phyloP scores from a whole-genome alignment of 2,329 filamentous ascomycete genomes.

The Alternaria consortialis region DNA sequence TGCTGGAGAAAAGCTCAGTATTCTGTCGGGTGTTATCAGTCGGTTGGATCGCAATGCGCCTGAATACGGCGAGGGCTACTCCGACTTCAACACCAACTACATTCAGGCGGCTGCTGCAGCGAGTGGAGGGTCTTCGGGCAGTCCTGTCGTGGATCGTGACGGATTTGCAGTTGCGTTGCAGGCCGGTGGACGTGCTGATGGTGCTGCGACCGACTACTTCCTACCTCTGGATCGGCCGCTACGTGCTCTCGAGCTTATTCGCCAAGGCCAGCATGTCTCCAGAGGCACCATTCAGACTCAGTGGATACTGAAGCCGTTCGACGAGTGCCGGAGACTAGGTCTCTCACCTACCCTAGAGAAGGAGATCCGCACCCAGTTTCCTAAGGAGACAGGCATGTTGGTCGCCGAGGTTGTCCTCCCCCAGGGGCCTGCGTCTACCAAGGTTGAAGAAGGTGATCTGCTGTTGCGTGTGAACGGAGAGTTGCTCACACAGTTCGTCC shows the following conservation, averaged over 20 bases:
- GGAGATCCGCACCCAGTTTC: constrained; percentile 81
- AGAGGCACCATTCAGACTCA: constrained; percentile 98
- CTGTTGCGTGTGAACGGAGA: constrained; percentile 93
- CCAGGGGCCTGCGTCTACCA: constrained; percentile 83
- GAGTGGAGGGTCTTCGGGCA: constrained; percentile 96
- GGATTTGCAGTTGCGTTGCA: constrained; percentile 92
- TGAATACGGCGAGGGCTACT: constrained; percentile 94
- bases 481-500: constrained; percentile 90
- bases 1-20: constrained; percentile 97
- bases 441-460: constrained; percentile 94
- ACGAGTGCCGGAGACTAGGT: constrained; percentile 91
- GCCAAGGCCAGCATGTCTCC: constrained; percentile 76
- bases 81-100: constrained; percentile 96
- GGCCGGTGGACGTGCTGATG: constrained; percentile 91
- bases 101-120: constrained; percentile 97
- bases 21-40: constrained; percentile 96
- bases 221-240: constrained; percentile 89
- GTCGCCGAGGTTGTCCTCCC: constrained; percentile 95
- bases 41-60: constrained; percentile 95
- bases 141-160: constrained; percentile 95
- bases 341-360: constrained; percentile 87
- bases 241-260: constrained; percentile 86
- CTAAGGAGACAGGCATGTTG: constrained; percentile 94
- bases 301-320: constrained; percentile 95
- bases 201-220: constrained; percentile 97